These are phyloP conservation scores for Aspergillus clavatus DNA, from an alignment of 2,329 filamentous ascomycete species.

Conservation along the genomic window DNA sequence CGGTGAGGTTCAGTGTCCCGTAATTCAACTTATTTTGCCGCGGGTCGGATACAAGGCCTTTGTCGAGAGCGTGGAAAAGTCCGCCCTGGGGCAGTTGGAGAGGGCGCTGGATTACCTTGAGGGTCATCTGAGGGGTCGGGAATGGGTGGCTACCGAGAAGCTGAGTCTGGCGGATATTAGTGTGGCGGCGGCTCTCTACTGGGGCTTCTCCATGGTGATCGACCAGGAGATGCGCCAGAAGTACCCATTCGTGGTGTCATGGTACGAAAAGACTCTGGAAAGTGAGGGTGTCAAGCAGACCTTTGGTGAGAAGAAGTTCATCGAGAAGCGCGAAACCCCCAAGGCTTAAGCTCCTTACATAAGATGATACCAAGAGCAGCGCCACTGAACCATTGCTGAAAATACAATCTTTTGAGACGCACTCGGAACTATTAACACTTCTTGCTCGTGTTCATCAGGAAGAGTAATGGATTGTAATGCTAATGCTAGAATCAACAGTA, in stretches of 20 bases:
- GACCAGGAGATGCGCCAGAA: conserved; percentile 25
- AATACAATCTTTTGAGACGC: no score
- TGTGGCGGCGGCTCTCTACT: conserved; percentile 21
- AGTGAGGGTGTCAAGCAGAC: conserved; percentile 15
- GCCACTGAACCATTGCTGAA: no score
- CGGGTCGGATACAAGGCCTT: conserved; percentile 17
- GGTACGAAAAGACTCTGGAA: conserved; percentile 18
- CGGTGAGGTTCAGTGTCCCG: conserved; percentile 18
- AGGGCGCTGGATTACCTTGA: conserved; percentile 18
- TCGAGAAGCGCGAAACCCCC: conserved; percentile 20
- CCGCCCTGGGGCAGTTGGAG: conserved; percentile 16
- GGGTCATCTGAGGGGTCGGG: conserved; percentile 15
- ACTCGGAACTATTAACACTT: no score
- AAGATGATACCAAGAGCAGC: not conserved
- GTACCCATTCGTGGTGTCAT: conserved; percentile 19
- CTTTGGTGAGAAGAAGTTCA: conserved; percentile 22
- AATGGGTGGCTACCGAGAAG: conserved; percentile 20
- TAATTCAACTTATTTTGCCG: conserved; percentile 17
- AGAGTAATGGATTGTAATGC: not conserved
- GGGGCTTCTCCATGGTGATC: conserved; percentile 22
- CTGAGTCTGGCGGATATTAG: conserved; percentile 27
- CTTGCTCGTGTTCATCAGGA: no score
- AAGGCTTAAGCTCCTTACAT: conserved; percentile 1
- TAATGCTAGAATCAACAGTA: not conserved
- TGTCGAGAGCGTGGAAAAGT: conserved; percentile 19